Conservation (phyloP, 352 stramenopile species). For the Globisporangium carolinianum region DNA sequence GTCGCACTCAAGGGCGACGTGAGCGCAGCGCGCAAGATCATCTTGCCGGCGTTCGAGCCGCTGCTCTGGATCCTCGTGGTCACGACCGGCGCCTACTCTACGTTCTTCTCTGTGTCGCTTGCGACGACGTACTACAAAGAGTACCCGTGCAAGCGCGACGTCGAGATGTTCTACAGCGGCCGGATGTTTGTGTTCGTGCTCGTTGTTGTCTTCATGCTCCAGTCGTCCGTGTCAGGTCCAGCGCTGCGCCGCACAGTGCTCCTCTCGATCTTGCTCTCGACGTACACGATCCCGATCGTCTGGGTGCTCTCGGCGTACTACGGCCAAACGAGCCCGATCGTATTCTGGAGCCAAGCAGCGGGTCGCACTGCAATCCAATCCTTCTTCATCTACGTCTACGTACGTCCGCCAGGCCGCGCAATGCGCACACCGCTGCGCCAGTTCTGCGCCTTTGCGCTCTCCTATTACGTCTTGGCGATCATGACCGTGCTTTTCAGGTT, state of each 20-base stretch:
- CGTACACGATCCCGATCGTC: slow-evolving; percentile 23
- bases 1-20: slow-evolving; percentile 17
- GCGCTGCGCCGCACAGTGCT: slow-evolving; percentile 23
- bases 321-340: not conserved
- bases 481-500: slow-evolving; percentile 19
- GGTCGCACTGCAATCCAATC: slow-evolving; percentile 1
- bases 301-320: slow-evolving; percentile 6
- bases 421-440: slow-evolving; percentile 2
- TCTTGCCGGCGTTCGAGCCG: slow-evolving; percentile 37
- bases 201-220: slow-evolving; percentile 33
- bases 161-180: slow-evolving; percentile 22
- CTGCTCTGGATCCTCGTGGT: slow-evolving; percentile 31
- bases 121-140: slow-evolving; percentile 4
- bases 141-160: slow-evolving; percentile 5
- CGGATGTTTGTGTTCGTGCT: slow-evolving; percentile 32
- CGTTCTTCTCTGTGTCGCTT: slow-evolving; percentile 13
- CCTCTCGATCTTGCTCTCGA: slow-evolving; percentile 22
- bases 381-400: slow-evolving; percentile 23
- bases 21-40: slow-evolving; percentile 21
- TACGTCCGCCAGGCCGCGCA: slow-evolving; percentile 1
- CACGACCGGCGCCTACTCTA: slow-evolving; percentile 8
- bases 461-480: slow-evolving; percentile 19
- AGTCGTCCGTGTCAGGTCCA: slow-evolving; percentile 34
- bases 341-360: slow-evolving; percentile 6
- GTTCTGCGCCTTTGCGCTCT: slow-evolving; percentile 18